Percentiles rank a stretch among this genome's conserved stretches.
These are phyloP conservation scores for Cladophialophora immunda DNA, from an alignment of 2,329 filamentous ascomycete species.

Conservation along the genomic window DNA sequence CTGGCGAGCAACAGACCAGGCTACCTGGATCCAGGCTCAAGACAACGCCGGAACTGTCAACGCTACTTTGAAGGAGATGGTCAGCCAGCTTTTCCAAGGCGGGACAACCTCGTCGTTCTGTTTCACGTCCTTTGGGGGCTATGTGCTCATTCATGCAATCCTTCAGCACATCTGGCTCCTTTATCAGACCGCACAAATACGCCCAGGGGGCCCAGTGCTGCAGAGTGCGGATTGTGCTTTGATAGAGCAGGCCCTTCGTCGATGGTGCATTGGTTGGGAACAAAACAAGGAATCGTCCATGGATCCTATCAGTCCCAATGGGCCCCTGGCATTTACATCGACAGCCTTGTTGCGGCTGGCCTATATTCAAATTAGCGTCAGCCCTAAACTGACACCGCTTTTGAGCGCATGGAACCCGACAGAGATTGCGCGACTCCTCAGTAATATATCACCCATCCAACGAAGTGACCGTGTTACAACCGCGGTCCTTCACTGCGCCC, in stretches of 20 bases:
- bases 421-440: constrained; percentile 66
- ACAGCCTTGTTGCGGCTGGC: constrained; percentile 17
- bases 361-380: constrained; percentile 18
- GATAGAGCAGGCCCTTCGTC: constrained; percentile 4
- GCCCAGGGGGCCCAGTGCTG: too few relatives aligned
- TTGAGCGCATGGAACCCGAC: constrained; percentile 69
- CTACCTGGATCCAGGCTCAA: too few relatives aligned
- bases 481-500: constrained; percentile 63
- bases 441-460: constrained; percentile 48
- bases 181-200: not conserved
- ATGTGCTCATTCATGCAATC: constrained; percentile 10
- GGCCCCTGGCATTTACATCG: constrained; percentile 17
- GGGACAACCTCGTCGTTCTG: not conserved
- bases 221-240: too few relatives aligned
- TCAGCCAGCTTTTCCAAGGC: too few relatives aligned
- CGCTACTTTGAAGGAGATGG: too few relatives aligned
- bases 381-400: constrained; percentile 49
- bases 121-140: constrained; percentile 12
- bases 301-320: constrained; percentile 17
- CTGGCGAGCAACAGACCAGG: not conserved
- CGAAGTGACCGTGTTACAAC: constrained; percentile 40
- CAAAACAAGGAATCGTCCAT: constrained; percentile 19
- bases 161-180: constrained; percentile 20
- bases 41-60: too few relatives aligned
- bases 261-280: constrained; percentile 15